Conservation (phyloP, 345 rosid genomes). For the Linum usitatissimum region DNA sequence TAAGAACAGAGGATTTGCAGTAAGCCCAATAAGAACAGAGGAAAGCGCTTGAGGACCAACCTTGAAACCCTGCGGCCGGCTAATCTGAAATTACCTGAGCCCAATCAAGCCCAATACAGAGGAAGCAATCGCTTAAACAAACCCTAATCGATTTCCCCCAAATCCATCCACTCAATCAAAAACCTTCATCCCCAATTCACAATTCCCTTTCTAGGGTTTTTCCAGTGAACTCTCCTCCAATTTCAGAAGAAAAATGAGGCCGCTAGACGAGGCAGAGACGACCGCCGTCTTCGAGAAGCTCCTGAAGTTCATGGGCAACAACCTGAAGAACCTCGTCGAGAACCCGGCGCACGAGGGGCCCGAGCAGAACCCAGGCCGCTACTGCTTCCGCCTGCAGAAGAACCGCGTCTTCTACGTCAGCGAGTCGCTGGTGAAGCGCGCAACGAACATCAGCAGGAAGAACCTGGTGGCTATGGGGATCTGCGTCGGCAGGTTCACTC, state of each 20-base stretch:
- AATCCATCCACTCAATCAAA: too few relatives aligned
- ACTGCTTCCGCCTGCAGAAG: conserved; percentile 87
- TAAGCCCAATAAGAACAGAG: too few relatives aligned
- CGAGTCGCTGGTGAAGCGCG: conserved; percentile 70
- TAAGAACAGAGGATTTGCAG: too few relatives aligned
- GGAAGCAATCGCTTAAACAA: too few relatives aligned
- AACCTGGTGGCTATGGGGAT: conserved; percentile 61
- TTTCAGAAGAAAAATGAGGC: conserved; percentile 35
- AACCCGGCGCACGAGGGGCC: conserved; percentile 84
- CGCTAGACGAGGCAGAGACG: conserved; percentile 82
- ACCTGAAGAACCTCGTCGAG: conserved; percentile 82
- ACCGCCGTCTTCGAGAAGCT: conserved; percentile 78
- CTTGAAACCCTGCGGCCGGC: too few relatives aligned
- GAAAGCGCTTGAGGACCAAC: too few relatives aligned
- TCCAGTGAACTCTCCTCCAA: background rate
- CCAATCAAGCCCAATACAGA: too few relatives aligned
- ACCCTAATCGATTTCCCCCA: background rate
- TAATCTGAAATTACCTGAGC: too few relatives aligned
- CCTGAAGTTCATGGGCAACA: conserved; percentile 71
- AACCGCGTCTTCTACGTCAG: conserved; percentile 71
- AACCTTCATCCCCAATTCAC: background rate
- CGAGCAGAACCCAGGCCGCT: conserved; percentile 53
- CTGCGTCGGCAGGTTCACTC: conserved; percentile 79
- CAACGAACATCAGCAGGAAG: conserved; percentile 57
- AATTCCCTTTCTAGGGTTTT: background rate